Evolutionary conservation across 2,329 filamentous ascomycete species (phyloP).

Genomic region (Parascedosporium putredinis): DNA sequence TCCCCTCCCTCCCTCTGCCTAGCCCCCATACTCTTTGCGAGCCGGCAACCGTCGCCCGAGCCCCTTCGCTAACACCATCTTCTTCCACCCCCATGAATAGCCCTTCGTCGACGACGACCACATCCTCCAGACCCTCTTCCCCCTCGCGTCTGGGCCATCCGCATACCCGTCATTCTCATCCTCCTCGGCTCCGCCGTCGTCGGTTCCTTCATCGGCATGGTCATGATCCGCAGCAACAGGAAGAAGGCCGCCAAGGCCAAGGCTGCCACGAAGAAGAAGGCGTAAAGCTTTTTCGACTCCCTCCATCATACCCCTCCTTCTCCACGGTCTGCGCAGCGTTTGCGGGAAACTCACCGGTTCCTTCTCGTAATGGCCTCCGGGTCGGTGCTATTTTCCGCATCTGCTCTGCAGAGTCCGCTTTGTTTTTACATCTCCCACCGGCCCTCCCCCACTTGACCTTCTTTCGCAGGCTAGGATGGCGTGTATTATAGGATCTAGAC

Average conservation of each 20-base stretch:
- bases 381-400: neutral
- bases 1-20: conserved; percentile 8
- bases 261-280: conserved; percentile 70
- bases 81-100: conserved; percentile 34
- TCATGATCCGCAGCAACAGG: conserved; percentile 98
- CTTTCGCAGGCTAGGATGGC: neutral
- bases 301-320: no score
- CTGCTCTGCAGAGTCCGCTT: neutral
- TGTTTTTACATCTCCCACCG: neutral
- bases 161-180: conserved; percentile 93
- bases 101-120: conserved; percentile 96
- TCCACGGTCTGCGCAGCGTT: no score
- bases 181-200: conserved; percentile 87
- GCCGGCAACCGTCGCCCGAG: conserved; percentile 1
- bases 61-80: conserved; percentile 8
- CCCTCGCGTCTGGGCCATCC: conserved; percentile 95
- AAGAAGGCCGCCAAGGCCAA: conserved; percentile 96
- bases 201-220: conserved; percentile 86
- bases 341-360: no score
- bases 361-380: no score
- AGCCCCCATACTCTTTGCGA: conserved; percentile 7
- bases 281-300: no score
- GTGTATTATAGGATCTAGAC: conserved; percentile 3
- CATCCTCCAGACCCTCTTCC: conserved; percentile 86
- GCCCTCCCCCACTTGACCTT: neutral